A percentile compares a stretch with the other conserved stretches of the same genome.
These are phyloP conservation scores for Saccharum hybrid DNA, from an alignment of 202 grass and related monocot species.

Conservation along the genomic window DNA sequence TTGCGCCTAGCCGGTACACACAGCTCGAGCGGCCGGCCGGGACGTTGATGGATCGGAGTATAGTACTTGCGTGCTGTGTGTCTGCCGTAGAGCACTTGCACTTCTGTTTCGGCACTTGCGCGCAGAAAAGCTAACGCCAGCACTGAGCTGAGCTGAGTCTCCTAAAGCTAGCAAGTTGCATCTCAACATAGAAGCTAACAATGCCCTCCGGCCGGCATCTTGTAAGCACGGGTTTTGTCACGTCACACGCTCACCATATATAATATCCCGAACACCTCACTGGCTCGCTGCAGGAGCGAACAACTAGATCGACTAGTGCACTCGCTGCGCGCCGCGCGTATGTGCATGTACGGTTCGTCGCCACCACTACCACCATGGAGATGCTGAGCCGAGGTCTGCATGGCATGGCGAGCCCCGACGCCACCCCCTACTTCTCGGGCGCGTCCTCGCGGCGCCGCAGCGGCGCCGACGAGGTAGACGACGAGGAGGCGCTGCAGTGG, in stretches of 20 bases:
- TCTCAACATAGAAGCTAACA: neutral
- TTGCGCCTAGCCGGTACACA: neutral
- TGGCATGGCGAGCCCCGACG: conserved; percentile 58
- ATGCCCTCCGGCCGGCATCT: neutral
- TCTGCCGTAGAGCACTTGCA: neutral
- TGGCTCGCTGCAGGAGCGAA: neutral
- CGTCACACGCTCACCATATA: neutral
- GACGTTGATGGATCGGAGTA: neutral
- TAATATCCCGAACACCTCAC: neutral
- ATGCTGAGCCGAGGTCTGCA: conserved; percentile 56
- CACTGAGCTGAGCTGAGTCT: neutral
- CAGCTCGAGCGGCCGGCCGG: neutral
- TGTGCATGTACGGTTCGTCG: neutral
- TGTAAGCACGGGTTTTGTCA: neutral
- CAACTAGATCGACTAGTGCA: neutral
- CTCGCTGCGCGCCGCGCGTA: neutral
- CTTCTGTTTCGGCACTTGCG: neutral
- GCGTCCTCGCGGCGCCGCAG: conserved; percentile 45
- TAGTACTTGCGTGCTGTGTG: too few relatives aligned
- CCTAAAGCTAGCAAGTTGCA: neutral
- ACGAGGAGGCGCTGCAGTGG: conserved; percentile 85
- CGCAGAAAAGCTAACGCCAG: neutral
- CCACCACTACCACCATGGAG: conserved; percentile 27
- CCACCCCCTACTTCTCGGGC: conserved; percentile 52
- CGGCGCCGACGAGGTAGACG: conserved; percentile 52